These are phyloP conservation scores for Mycotypha africana DNA, from an alignment of 371 early-diverging fungal species.

Conservation along the genomic window DNA sequence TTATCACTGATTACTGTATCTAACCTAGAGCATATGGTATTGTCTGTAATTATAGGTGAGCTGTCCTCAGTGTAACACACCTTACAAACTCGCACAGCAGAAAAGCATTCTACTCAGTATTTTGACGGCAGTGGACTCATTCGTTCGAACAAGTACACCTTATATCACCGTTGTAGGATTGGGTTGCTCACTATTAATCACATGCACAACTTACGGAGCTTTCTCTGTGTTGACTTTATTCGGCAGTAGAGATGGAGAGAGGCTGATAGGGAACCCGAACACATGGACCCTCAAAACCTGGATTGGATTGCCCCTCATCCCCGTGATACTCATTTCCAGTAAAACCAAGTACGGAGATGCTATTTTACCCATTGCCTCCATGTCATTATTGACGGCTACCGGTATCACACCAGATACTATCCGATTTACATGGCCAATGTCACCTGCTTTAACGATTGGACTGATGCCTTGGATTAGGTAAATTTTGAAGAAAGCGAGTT, in stretches of 20 bases:
- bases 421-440: slow-evolving; percentile 49
- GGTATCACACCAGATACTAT: slow-evolving; percentile 8
- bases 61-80: slow-evolving; percentile 72
- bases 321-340: slow-evolving; percentile 54
- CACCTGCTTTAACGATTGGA: slow-evolving; percentile 47
- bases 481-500: background rate
- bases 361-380: slow-evolving; percentile 29
- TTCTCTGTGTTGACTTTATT: slow-evolving; percentile 64
- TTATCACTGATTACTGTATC: too few relatives aligned
- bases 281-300: slow-evolving; percentile 65
- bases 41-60: slow-evolving; percentile 56
- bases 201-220: slow-evolving; percentile 63
- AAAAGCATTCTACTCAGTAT: slow-evolving; percentile 43
- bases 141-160: slow-evolving; percentile 59
- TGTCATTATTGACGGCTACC: slow-evolving; percentile 22
- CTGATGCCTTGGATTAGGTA: slow-evolving; percentile 56
- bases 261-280: slow-evolving; percentile 53
- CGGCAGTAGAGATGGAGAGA: slow-evolving; percentile 60
- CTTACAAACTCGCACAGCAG: slow-evolving; percentile 57
- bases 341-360: slow-evolving; percentile 45
- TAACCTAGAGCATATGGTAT: too few relatives aligned
- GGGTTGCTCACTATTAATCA: slow-evolving; percentile 53
- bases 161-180: slow-evolving; percentile 60
- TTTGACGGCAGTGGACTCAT: slow-evolving; percentile 48
- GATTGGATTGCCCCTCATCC: slow-evolving; percentile 64